These are phyloP conservation scores for Candida vaughaniae DNA, from an alignment of 805 yeast genomes.

Conservation along the genomic window DNA sequence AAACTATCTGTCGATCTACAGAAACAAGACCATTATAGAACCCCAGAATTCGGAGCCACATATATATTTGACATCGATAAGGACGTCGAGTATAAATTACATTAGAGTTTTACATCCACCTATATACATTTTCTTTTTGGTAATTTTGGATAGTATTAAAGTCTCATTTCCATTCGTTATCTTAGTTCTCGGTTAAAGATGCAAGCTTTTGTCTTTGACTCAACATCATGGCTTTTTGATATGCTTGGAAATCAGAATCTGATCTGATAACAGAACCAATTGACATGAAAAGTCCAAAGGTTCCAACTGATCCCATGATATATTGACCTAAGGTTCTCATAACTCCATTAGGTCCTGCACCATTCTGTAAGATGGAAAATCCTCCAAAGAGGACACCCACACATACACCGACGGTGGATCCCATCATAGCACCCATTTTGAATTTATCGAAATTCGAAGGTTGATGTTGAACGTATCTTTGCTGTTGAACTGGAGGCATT, in stretches of 20 bases:
- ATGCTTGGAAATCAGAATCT: slow-evolving; percentile 45
- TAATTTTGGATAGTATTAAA: no score
- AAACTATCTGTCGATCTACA: slow-evolving; percentile 44
- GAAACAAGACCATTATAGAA: slow-evolving; percentile 43
- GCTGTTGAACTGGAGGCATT: slow-evolving; percentile 71
- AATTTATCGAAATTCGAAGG: slow-evolving; percentile 93
- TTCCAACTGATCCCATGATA: slow-evolving; percentile 94
- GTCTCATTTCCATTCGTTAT: no score
- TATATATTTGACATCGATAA: slow-evolving; percentile 46
- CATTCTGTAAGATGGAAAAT: slow-evolving; percentile 82
- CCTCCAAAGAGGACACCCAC: slow-evolving; percentile 96
- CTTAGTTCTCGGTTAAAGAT: not conserved
- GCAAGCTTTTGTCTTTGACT: slow-evolving; percentile 20
- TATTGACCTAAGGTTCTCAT: slow-evolving; percentile 96
- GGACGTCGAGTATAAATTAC: slow-evolving; percentile 6
- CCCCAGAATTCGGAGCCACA: slow-evolving; percentile 78
- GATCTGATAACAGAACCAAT: slow-evolving; percentile 91
- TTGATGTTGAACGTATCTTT: slow-evolving; percentile 51
- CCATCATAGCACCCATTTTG: slow-evolving; percentile 99
- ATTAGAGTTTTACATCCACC: slow-evolving; percentile 1
- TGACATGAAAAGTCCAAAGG: slow-evolving; percentile 95
- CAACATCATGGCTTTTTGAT: slow-evolving; percentile 28
- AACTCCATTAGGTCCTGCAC: slow-evolving; percentile 98
- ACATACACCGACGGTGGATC: slow-evolving; percentile 87
- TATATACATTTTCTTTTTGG: slow-evolving; percentile 11